These are phyloP conservation scores for Schizonepeta tenuifolia DNA, from an alignment of 257 asterid genomes.

Conservation along the genomic window DNA sequence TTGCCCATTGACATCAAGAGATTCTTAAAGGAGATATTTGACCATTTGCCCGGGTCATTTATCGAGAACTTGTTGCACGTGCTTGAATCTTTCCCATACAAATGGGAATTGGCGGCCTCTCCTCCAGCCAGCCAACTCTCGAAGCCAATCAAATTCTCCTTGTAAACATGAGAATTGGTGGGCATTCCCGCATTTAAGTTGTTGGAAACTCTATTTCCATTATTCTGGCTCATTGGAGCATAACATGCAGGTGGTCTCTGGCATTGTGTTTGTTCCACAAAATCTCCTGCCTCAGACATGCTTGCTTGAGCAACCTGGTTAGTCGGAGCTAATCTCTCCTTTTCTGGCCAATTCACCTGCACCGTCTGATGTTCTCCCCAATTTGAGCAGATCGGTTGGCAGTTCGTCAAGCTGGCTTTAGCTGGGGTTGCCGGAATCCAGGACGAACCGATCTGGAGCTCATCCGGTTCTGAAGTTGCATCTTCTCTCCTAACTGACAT, in stretches of 20 bases:
- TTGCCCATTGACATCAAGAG: conserved; percentile 51
- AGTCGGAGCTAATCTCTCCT: background rate
- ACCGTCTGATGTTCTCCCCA: conserved; percentile 30
- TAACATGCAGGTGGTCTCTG: conserved; percentile 36
- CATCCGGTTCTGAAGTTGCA: conserved; percentile 31
- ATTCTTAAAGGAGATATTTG: conserved; percentile 40
- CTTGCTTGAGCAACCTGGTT: conserved; percentile 25
- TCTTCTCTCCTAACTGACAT: conserved; percentile 57
- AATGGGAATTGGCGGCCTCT: conserved; percentile 23
- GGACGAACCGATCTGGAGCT: conserved; percentile 39
- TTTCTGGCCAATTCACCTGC: conserved; percentile 24
- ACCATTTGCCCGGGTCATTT: conserved; percentile 37
- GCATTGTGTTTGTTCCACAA: conserved; percentile 22
- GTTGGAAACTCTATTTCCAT: conserved; percentile 19
- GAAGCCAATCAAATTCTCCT: conserved; percentile 25
- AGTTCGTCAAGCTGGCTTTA: conserved; percentile 44
- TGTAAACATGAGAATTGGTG: conserved; percentile 26
- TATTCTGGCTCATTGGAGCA: conserved; percentile 25
- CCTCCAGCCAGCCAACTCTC: conserved; percentile 38
- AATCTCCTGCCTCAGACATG: conserved; percentile 32
- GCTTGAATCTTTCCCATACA: too few species aligned
- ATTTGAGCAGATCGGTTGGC: conserved; percentile 46
- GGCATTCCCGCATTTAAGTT: conserved; percentile 13
- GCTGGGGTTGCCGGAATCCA: conserved; percentile 79
- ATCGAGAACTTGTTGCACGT: conserved; percentile 28